phyloP scores from a whole-genome alignment of 345 rosid species.

The Ceriops zippeliana region DNA sequence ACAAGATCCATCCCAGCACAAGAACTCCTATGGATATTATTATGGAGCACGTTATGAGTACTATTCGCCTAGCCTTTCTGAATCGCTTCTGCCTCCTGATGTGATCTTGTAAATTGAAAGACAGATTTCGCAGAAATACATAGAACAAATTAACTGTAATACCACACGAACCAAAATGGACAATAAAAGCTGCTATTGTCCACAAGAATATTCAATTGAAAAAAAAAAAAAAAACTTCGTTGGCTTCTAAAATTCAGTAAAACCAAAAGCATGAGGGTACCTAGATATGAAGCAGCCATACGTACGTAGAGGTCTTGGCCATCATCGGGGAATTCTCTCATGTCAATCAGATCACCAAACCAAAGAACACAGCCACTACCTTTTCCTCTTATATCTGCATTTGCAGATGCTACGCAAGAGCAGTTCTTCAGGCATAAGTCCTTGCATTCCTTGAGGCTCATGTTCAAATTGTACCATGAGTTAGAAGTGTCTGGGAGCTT shows the following conservation, averaged over 20 bases:
- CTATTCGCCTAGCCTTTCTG: conserved; percentile 6
- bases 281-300: conserved; percentile 20
- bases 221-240: too few species aligned
- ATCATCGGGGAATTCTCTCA: conserved; percentile 2
- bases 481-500: conserved; percentile 20
- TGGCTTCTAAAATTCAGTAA: background rate
- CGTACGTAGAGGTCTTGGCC: conserved; percentile 22
- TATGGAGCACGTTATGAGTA: conserved; percentile 4
- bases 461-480: conserved; percentile 16
- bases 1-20: conserved; percentile 7
- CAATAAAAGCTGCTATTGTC: too few species aligned
- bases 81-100: background rate
- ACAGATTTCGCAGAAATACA: background rate
- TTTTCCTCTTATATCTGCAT: conserved; percentile 6
- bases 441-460: conserved; percentile 15
- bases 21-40: conserved; percentile 5
- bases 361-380: conserved; percentile 28
- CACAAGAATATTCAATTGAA: too few species aligned
- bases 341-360: conserved; percentile 21
- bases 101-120: conserved; percentile 4
- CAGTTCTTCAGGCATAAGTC: conserved; percentile 18
- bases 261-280: conserved; percentile 1
- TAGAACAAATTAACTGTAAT: background rate
- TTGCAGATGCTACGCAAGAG: conserved; percentile 22
- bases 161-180: background rate